These are phyloP conservation scores for Neonectria sp. DNA, from an alignment of 2,329 filamentous ascomycete species.

Conservation along the genomic window DNA sequence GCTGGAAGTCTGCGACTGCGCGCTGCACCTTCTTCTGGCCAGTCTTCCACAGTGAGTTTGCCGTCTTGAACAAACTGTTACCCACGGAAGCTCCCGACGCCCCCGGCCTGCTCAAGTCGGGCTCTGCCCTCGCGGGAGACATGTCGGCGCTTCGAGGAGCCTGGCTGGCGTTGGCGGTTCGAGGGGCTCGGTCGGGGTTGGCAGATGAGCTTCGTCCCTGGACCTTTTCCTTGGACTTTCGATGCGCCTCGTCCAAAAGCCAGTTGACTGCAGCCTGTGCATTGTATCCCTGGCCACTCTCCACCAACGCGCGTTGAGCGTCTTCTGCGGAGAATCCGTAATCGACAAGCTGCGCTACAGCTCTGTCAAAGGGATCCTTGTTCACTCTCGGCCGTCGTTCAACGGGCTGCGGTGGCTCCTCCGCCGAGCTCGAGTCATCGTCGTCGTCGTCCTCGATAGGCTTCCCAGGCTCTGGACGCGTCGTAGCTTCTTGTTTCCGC, in stretches of 20 bases:
- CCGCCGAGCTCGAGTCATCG: constrained; percentile 63
- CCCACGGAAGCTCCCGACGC: constrained; percentile 85
- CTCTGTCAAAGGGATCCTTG: constrained; percentile 74
- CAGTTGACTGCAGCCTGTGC: constrained; percentile 90
- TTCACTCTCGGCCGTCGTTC: constrained; percentile 45
- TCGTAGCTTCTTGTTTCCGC: constrained; percentile 59
- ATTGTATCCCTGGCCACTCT: constrained; percentile 84
- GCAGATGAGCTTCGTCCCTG: constrained; percentile 65
- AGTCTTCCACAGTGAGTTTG: constrained; percentile 95
- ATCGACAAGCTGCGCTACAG: constrained; percentile 90
- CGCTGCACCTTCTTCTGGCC: constrained; percentile 94
- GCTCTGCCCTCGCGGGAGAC: constrained; percentile 71
- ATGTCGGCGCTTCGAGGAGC: constrained; percentile 62
- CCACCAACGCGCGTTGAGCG: constrained; percentile 83
- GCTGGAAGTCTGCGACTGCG: constrained; percentile 88
- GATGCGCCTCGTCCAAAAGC: constrained; percentile 92
- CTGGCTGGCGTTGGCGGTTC: constrained; percentile 47
- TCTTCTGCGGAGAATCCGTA: constrained; percentile 94
- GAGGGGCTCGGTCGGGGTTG: background rate
- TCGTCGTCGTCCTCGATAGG: constrained; percentile 66
- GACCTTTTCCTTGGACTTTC: constrained; percentile 82
- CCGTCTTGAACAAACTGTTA: constrained; percentile 89
- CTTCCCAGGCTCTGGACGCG: constrained; percentile 66
- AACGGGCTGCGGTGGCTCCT: constrained; percentile 52
- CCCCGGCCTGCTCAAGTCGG: constrained; percentile 86